Percentiles rank a stretch among this genome's conserved stretches.
Conservation (phyloP, 805 yeast species). For the Sugiyamaella floridensis region DNA sequence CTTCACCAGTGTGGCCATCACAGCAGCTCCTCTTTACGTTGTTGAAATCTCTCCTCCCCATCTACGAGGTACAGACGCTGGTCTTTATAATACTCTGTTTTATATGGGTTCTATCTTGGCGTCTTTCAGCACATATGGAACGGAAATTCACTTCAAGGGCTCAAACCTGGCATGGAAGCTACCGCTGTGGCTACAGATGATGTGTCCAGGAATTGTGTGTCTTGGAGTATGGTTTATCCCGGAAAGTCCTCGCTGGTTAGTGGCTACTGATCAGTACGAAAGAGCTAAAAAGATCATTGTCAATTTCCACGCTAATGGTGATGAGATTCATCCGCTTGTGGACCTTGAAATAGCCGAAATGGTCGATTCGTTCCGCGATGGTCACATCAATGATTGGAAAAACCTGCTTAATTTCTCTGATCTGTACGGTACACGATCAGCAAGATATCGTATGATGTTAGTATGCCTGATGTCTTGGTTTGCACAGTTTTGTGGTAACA, state of each 20-base stretch:
- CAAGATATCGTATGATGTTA: slow-evolving; percentile 11
- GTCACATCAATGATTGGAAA: slow-evolving; percentile 6
- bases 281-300: slow-evolving; percentile 37
- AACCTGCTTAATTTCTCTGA: slow-evolving; percentile 6
- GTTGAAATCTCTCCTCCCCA: slow-evolving; percentile 12
- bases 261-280: slow-evolving; percentile 42
- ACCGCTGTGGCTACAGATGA: slow-evolving; percentile 13
- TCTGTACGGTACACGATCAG: slow-evolving; percentile 11
- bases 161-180: neutral
- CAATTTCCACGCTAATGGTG: slow-evolving; percentile 25
- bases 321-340: slow-evolving; percentile 6
- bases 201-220: slow-evolving; percentile 9
- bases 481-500: slow-evolving; percentile 8
- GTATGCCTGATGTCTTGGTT: slow-evolving; percentile 8
- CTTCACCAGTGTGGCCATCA: neutral
- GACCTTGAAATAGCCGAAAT: slow-evolving; percentile 10
- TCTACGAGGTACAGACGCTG: slow-evolving; percentile 9
- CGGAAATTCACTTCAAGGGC: neutral
- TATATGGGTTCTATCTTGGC: slow-evolving; percentile 14
- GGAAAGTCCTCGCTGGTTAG: slow-evolving; percentile 39
- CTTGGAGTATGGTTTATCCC: slow-evolving; percentile 35
- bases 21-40: slow-evolving; percentile 8
- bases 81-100: slow-evolving; percentile 13
- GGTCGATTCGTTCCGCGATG: slow-evolving; percentile 6
- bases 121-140: slow-evolving; percentile 9